A percentile compares a stretch with the other conserved stretches of the same genome.
These are phyloP conservation scores for Aspergillus sclerotioniger DNA, from an alignment of 495 filamentous ascomycete genomes.

Conservation along the genomic window DNA sequence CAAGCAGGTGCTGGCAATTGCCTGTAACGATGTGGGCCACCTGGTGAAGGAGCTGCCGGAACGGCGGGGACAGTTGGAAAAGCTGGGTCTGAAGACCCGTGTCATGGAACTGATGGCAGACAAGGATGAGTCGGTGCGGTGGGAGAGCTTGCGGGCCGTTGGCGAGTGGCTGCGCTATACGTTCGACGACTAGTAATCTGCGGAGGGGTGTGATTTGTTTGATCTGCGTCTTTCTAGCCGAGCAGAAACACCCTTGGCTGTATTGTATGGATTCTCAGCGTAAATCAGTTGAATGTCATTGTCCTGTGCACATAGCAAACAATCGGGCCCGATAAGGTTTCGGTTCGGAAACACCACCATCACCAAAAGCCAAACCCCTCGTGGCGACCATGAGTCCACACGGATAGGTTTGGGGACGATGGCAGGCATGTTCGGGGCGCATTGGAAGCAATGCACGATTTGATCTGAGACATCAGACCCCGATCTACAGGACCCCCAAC, in stretches of 20 bases:
- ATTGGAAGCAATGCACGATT: not conserved
- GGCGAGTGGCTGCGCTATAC: conserved; percentile 93
- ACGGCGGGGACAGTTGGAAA: conserved; percentile 77
- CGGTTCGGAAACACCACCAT: not conserved
- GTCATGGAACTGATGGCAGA: conserved; percentile 97
- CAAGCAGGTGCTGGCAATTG: conserved; percentile 94
- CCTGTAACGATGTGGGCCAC: conserved; percentile 87
- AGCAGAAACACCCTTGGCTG: conserved; percentile 12
- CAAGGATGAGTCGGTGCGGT: conserved; percentile 83
- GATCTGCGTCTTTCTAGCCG: conserved; percentile 8
- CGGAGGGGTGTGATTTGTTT: conserved; percentile 1
- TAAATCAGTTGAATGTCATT: conserved; percentile 12
- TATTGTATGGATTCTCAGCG: conserved; percentile 16
- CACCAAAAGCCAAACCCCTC: not conserved
- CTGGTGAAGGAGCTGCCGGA: conserved; percentile 91
- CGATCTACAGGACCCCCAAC: not conserved
- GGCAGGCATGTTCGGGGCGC: not conserved
- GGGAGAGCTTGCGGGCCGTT: conserved; percentile 91
- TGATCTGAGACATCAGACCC: conserved; percentile 2
- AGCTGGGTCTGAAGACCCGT: conserved; percentile 81
- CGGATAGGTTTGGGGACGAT: not conserved
- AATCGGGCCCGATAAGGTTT: not conserved
- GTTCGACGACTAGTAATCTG: conserved; percentile 54
- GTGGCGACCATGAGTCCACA: not conserved
- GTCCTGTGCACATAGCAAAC: conserved; percentile 16